These are phyloP conservation scores for Colletotrichum abscissum DNA, from an alignment of 2,329 filamentous ascomycete species.

Conservation along the genomic window DNA sequence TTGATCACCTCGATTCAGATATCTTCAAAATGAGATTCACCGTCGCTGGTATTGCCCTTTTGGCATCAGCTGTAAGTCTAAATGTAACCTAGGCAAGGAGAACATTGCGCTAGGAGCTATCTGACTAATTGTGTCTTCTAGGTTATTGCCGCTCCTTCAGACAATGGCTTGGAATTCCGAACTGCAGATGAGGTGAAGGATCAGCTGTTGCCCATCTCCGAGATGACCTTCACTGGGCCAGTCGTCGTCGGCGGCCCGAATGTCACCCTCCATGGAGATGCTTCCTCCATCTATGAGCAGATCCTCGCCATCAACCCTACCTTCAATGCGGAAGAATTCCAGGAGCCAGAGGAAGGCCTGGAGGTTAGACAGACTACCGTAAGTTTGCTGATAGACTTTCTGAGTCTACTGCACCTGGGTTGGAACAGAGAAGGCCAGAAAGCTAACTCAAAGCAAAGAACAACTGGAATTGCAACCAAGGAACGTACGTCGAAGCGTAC, in stretches of 20 bases:
- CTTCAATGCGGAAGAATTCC: neutral
- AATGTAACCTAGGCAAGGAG: too few relatives aligned
- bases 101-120: neutral
- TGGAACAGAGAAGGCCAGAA: too few relatives aligned
- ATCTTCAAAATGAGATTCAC: constrained; percentile 8
- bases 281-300: constrained; percentile 15
- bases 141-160: neutral
- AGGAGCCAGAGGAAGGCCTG: neutral
- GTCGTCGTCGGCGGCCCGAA: constrained; percentile 12
- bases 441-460: neutral
- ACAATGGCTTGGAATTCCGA: constrained; percentile 3
- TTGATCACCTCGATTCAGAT: neutral
- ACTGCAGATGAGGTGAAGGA: constrained; percentile 2
- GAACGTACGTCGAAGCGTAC: neutral
- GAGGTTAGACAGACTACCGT: constrained; percentile 2
- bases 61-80: neutral
- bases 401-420: too few relatives aligned
- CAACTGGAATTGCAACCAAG: constrained; percentile 6
- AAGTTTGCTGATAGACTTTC: neutral
- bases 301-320: constrained; percentile 14
- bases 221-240: constrained; percentile 16
- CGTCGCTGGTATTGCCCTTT: neutral
- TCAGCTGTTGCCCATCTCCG: neutral
- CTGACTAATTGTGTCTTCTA: neutral
- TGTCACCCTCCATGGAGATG: constrained; percentile 23